Evolutionary conservation across 768 basidiomycete genomes (phyloP), one percentile per base, ranked within the genome.

Genomic region (Boletus subcaerulescens): DNA sequence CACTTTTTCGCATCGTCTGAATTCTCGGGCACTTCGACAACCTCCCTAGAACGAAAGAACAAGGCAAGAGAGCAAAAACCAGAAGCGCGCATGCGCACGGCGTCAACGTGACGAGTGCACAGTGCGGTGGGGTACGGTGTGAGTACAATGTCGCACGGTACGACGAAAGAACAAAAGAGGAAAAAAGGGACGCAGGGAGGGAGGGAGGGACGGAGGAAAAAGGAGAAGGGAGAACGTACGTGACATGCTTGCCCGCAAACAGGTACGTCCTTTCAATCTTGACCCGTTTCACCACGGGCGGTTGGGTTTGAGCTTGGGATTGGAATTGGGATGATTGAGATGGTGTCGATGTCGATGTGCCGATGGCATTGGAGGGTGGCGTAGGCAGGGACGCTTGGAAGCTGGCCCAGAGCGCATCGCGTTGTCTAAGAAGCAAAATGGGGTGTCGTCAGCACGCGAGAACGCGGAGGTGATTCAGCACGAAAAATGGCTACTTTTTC

Each of bases 1-100:
- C 89, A 93, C 66, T 80, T 81, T 64, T 79, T 84, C 4, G 90
- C 90, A 5, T 93, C 91, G 8, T 78, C 71, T 2, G 90, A 92
- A 60, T 82, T 80, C 59, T 83, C 88, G 13, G 78, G 74, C 2
- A 93, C 91, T 55, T 90, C 85, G 17, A 83, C 77, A 2, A 91
- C 77, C 67, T 92, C 85, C 48, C 91, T 93, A 66, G 42, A 22
- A 38, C 45, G n/a, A 35, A 35, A 35, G 33, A 4, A 14, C 5
- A 35, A 35, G 33, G 13, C 33, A 35, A 35, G 5, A 35, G 5
- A 35, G 14, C 33, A 35, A 35, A 35, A 35, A 14, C 33, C 11
- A 35, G 14, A 35, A 11, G 33, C 13, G 14, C 33, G 33, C 33
- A 35, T 12, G 14, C 6, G 33, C 33, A 14, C 11, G 14, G 33